Percentiles rank a stretch among this genome's conserved stretches.
Conservation (phyloP, 257 asterid genomes). For the Mentha longifolia region DNA sequence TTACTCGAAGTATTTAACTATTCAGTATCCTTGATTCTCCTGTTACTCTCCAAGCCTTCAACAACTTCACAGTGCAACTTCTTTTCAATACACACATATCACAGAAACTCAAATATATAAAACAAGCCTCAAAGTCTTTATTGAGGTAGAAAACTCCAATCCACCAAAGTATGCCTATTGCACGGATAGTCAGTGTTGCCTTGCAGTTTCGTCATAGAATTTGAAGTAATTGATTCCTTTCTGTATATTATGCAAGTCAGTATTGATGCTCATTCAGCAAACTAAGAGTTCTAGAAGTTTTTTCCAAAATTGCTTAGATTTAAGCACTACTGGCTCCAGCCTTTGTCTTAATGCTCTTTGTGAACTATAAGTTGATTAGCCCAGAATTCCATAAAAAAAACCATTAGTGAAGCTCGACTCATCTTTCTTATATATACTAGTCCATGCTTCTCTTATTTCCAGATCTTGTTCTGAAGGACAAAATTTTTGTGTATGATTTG, state of each 20-base stretch:
- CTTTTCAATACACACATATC: background rate
- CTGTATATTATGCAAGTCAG: background rate
- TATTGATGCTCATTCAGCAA: background rate
- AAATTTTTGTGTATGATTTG: slow-evolving; percentile 66
- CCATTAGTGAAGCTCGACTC: background rate
- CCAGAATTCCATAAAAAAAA: background rate
- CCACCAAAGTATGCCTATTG: background rate
- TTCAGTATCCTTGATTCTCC: background rate
- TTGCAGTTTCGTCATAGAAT: background rate
- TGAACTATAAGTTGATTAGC: slow-evolving; percentile 1
- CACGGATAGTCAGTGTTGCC: background rate
- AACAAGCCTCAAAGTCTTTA: background rate
- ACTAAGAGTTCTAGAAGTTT: background rate
- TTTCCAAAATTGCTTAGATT: background rate
- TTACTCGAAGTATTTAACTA: slow-evolving; percentile 2
- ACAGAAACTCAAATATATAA: background rate
- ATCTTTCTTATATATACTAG: background rate
- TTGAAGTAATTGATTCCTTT: background rate
- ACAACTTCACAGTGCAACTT: background rate
- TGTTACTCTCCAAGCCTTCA: slow-evolving; percentile 1
- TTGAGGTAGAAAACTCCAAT: background rate
- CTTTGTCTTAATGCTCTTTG: background rate
- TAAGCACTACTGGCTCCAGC: background rate
- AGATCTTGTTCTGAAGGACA: slow-evolving; percentile 70
- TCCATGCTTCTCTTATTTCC: slow-evolving; percentile 25